Evolutionary conservation across 1,284 basidiomycete genomes (phyloP), one percentile per base, ranked within the genome.

Genomic region (Leccinum pachyderme): DNA sequence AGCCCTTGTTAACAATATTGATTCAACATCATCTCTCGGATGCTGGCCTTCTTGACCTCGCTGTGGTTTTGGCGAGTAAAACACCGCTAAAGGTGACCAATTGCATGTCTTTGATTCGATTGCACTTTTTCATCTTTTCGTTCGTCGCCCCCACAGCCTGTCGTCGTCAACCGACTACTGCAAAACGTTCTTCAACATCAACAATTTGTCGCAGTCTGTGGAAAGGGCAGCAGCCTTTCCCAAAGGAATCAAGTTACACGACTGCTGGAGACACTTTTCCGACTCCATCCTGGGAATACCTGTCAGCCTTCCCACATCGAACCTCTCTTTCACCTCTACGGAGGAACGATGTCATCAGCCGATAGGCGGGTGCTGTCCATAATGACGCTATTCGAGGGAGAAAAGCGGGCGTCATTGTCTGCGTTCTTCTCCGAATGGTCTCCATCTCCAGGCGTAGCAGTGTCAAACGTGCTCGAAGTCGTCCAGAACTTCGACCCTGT

Each of bases 341-440:
- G 80, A 4, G 94, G 90, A 1, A 88, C 88, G 0, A 69, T 89
- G 31, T 81, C 82, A 0, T 54, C 57, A 1, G 64, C 84, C 0
- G 95, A 97, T 67, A 77, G 80, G 15, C 77, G 75, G 47, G 72
- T 97, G 1, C 72, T 95, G 3, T 78, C 81, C 1, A 81, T 95
- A 45, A 89, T 96, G 74, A 80, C 81, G 39, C 74, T 92, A 1
- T 95, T 93, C 61, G 95, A 96, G 67, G 68, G 65, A 0, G 82
- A 89, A 50, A 81, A 86, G n/a, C 84, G 83, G 54, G 73, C 79
- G 1, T 90, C 92, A 0, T 72, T 87, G 2, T 77, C 81, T 0
- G 75, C 82, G 0, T 69, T 95, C 9, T 72, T 93, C 52, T 70
- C 72, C 1, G 72, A 72, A 35, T 93, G 91, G 89, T 84, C 84